A percentile compares a stretch with the other conserved stretches of the same genome.
Conservation (phyloP, 306 rosid species). For the Sicyos baderoa region DNA sequence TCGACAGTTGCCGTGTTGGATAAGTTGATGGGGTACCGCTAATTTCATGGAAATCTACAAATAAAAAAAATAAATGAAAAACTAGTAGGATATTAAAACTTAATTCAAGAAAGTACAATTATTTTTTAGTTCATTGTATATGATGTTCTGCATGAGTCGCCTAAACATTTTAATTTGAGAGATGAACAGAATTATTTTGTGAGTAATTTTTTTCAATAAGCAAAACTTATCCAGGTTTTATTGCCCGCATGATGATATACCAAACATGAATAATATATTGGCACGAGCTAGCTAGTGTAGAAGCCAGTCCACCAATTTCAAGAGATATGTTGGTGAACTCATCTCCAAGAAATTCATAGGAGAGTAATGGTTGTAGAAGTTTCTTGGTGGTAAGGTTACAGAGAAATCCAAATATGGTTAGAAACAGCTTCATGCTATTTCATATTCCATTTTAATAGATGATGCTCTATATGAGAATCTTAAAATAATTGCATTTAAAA, state of each 20-base stretch:
- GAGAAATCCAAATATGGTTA: not conserved
- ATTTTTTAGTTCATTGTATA: not conserved
- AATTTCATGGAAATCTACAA: conserved; percentile 39
- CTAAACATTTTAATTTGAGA: not conserved
- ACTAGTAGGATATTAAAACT: not conserved
- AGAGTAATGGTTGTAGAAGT: not conserved
- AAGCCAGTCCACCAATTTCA: not conserved
- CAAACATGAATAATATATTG: not conserved
- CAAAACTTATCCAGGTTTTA: not conserved
- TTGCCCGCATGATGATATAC: not conserved
- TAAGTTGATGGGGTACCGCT: conserved; percentile 31
- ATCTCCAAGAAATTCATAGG: not conserved
- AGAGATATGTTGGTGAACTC: not conserved
- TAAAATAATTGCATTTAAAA: not conserved
- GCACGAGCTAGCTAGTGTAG: not conserved
- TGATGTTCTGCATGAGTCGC: not conserved
- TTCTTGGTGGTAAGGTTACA: not conserved
- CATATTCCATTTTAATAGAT: not conserved
- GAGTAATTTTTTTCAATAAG: not conserved
- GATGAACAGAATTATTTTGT: not conserved
- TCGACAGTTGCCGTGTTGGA: conserved; percentile 25
- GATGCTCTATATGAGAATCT: not conserved
- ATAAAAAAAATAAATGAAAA: conserved; percentile 14
- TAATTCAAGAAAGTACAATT: not conserved
- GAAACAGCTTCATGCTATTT: not conserved